These are phyloP conservation scores for Viola odorata DNA, from an alignment of 345 rosid species.

Conservation along the genomic window DNA sequence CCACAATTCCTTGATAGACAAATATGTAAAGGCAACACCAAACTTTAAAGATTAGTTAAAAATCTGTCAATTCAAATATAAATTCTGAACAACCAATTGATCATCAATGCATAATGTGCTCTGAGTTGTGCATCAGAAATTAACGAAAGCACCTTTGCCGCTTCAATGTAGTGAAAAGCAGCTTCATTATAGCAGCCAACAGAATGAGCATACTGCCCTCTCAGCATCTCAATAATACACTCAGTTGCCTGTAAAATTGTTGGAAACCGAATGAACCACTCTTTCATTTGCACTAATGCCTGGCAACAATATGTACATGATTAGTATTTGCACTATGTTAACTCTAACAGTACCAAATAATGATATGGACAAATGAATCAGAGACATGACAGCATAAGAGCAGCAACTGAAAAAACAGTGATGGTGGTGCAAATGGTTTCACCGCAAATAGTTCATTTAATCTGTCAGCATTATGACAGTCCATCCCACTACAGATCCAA, in stretches of 20 bases:
- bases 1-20: slow-evolving; percentile 1
- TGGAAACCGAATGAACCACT: slow-evolving; percentile 80
- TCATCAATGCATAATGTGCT: too few relatives aligned
- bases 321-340: slow-evolving; percentile 10
- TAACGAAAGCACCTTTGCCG: slow-evolving; percentile 57
- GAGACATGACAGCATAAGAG: slow-evolving; percentile 3
- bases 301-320: slow-evolving; percentile 26
- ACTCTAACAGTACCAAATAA: background rate
- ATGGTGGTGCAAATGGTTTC: too few relatives aligned
- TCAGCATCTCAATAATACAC: slow-evolving; percentile 90
- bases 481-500: too few relatives aligned
- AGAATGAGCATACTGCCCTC: slow-evolving; percentile 95
- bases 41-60: too few relatives aligned
- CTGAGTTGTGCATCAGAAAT: slow-evolving; percentile 5
- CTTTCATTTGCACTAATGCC: slow-evolving; percentile 89
- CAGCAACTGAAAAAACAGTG: background rate
- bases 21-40: too few relatives aligned
- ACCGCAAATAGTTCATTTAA: too few relatives aligned
- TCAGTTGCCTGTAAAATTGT: slow-evolving; percentile 89
- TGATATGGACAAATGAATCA: background rate
- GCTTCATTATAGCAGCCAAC: slow-evolving; percentile 95
- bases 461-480: too few relatives aligned
- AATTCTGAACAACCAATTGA: too few relatives aligned
- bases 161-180: slow-evolving; percentile 87
- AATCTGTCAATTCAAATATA: too few relatives aligned